These are phyloP conservation scores for Gossypium stocksii DNA, from an alignment of 345 rosid species.

Conservation along the genomic window DNA sequence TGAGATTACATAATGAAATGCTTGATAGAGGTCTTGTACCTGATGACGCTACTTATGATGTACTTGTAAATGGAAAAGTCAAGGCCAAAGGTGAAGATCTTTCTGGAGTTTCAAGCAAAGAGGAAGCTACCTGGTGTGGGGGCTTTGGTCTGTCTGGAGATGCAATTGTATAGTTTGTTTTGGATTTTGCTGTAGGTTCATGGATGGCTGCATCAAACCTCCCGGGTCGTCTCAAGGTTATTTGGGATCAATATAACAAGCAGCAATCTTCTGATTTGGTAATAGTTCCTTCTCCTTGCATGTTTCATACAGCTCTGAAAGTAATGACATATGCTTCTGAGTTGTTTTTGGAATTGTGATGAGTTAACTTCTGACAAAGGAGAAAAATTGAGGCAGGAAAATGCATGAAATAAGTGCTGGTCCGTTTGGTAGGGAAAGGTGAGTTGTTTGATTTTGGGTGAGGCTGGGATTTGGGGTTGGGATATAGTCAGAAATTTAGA, in stretches of 20 bases:
- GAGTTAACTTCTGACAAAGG: neutral
- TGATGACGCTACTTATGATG: conserved; percentile 57
- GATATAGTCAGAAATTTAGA: neutral
- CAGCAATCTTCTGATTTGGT: conserved; percentile 4
- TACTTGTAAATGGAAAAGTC: conserved; percentile 50
- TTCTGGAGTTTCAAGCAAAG: conserved; percentile 22
- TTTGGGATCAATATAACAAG: neutral
- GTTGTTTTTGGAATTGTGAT: neutral
- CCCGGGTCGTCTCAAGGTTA: neutral
- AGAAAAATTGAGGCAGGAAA: neutral
- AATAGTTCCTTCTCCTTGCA: neutral
- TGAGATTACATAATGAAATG: conserved; percentile 77
- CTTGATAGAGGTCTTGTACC: conserved; percentile 74
- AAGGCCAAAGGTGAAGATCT: conserved; percentile 22
- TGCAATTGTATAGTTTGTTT: neutral
- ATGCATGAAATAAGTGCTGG: neutral
- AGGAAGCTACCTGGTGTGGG: neutral
- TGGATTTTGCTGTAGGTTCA: neutral
- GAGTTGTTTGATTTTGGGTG: neutral
- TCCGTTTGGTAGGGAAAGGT: neutral
- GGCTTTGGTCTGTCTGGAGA: neutral
- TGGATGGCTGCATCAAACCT: neutral
- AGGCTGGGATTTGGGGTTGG: neutral
- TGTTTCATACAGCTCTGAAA: neutral
- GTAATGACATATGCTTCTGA: neutral